Evolutionary conservation across 768 basidiomycete species (phyloP).

Genomic region (Tylopilus rubrobrunneus): DNA sequence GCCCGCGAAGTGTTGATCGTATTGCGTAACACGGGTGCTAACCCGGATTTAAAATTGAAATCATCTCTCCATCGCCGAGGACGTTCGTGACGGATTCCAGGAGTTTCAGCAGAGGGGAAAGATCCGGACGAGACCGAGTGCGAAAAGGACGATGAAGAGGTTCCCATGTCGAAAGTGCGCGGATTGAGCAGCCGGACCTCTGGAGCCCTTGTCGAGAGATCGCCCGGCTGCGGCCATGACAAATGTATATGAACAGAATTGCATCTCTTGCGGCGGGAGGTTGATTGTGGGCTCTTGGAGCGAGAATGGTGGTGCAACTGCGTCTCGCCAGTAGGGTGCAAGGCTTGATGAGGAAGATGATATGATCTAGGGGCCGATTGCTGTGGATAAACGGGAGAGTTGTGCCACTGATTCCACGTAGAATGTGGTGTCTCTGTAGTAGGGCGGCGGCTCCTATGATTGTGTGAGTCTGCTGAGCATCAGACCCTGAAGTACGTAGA

Average conservation of each 20-base stretch:
- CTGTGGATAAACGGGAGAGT: slow-evolving; percentile 8
- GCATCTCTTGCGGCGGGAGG: not conserved
- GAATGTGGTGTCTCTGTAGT: slow-evolving; percentile 12
- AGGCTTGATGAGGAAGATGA: slow-evolving; percentile 26
- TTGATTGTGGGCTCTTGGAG: slow-evolving; percentile 1
- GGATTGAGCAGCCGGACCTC: slow-evolving; percentile 14
- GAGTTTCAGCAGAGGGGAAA: slow-evolving; percentile 8
- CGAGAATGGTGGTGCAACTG: slow-evolving; percentile 5
- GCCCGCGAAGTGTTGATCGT: slow-evolving; percentile 11
- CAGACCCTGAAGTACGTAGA: not conserved
- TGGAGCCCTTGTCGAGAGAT: slow-evolving; percentile 23
- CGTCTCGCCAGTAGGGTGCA: not conserved
- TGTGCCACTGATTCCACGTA: slow-evolving; percentile 3
- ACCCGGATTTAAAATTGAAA: not conserved
- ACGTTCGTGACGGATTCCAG: slow-evolving; percentile 16
- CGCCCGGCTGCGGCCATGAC: slow-evolving; percentile 18
- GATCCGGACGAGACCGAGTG: slow-evolving; percentile 9
- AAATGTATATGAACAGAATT: slow-evolving; percentile 2
- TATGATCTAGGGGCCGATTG: slow-evolving; percentile 26
- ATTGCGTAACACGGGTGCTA: not conserved
- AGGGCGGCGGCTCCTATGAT: not conserved
- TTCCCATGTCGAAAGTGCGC: slow-evolving; percentile 19
- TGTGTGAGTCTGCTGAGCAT: not conserved
- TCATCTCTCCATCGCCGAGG: slow-evolving; percentile 29
- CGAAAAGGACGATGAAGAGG: slow-evolving; percentile 25